Evolutionary conservation across 2,329 filamentous ascomycete species (phyloP), one percentile per base, ranked within the genome.

Genomic region (Aspergillus brunneoviolaceus): DNA sequence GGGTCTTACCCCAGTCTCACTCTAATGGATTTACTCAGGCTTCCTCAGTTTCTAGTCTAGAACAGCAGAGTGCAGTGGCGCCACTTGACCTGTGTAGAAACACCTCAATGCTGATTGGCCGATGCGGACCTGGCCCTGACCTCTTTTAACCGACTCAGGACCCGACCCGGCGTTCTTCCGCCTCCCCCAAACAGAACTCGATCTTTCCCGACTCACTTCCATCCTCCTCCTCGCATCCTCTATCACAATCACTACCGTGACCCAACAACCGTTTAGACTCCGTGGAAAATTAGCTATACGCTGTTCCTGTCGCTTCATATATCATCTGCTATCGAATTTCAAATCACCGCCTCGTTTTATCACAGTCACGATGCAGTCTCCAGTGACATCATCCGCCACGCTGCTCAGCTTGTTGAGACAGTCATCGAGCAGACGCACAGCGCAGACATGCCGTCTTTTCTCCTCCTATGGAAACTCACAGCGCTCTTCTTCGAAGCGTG

Each of bases 401-500:
- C 68, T 79, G 60, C 71, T 78, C 66, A 71, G 72, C 68, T 73
- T 73, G 63, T 67, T 74, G 59, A 72, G 68, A 60, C 70, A 74
- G 63, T 74, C 76, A 60, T 72, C 74, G 51, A 69, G 72, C 54
- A 72, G 74, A 61, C 72, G 72, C 63, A 79, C 77, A 62, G 69
- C 74, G 59, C 75, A 78, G 57, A 68, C 73, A 12, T 65, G 78
- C 54, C 79, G 82, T 52, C 72, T 72, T 33, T 84, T 84, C 71
- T 82, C 81, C 16, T 82, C 80, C 6, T 72, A 74, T 23, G 75
- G 75, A 55, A 73, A 73, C 25, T 60, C 72, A 14, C 71, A 77
- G 25, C 76, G 79, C 29, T 83, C 82, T n/a, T 82, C 82, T 19
- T 59, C 57, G 10, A 85, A 84, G 68, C 79, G 85, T 54, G 83